phyloP scores from a whole-genome alignment of 1,284 basidiomycete species.

The Volvariella surrecta region DNA sequence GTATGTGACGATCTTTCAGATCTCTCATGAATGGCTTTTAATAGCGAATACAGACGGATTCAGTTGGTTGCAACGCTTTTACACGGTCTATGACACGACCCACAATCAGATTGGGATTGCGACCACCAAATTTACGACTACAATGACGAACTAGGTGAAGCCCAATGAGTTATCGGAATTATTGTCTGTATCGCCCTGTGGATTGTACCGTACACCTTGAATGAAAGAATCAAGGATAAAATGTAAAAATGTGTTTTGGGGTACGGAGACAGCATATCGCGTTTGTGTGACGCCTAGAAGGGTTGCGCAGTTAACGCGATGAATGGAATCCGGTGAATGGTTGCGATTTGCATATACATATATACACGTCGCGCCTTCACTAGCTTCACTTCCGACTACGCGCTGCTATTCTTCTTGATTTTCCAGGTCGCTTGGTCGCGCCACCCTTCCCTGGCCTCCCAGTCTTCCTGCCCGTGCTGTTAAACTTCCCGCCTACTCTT shows the following conservation, averaged over 20 bases:
- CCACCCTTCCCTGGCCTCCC: constrained; percentile 19
- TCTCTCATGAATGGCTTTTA: not conserved
- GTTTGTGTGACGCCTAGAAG: no score
- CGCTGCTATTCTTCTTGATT: constrained; percentile 41
- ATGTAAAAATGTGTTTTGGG: no score
- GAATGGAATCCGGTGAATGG: no score
- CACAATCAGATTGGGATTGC: constrained; percentile 31
- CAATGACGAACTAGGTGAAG: constrained; percentile 22
- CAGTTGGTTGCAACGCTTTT: constrained; percentile 33
- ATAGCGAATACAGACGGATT: constrained; percentile 23
- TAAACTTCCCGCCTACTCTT: constrained; percentile 21
- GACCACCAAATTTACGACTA: constrained; percentile 25
- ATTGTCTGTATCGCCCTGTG: no score
- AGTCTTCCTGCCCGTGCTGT: constrained; percentile 15
- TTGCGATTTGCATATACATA: no score
- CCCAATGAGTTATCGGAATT: no score
- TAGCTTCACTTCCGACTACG: constrained; percentile 3
- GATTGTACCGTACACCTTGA: no score
- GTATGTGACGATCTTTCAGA: constrained; percentile 13
- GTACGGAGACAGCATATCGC: no score
- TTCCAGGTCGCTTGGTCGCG: constrained; percentile 47
- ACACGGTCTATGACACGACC: constrained; percentile 31
- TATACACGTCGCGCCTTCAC: no score
- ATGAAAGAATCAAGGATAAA: no score
- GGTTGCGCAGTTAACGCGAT: no score